Conservation (phyloP, 176 grass and related monocot genomes). For the Alloteropsis semialata region DNA sequence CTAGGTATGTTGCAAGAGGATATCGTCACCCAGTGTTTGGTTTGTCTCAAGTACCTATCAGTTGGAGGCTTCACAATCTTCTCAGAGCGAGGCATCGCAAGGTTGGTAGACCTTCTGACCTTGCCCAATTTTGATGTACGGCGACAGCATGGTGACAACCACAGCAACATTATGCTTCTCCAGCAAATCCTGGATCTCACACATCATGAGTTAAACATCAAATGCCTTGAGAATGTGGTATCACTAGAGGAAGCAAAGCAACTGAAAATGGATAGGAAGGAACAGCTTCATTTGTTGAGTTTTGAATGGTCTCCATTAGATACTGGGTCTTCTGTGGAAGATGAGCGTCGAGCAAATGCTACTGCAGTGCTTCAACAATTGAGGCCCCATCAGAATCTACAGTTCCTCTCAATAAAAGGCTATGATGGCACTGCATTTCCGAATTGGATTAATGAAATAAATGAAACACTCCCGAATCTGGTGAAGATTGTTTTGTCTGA, state of each 20-base stretch:
- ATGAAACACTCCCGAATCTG: neutral
- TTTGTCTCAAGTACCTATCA: neutral
- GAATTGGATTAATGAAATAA: neutral
- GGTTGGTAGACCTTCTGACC: neutral
- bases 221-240: neutral
- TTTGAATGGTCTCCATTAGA: neutral
- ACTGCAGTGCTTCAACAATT: neutral
- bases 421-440: neutral
- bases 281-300: neutral
- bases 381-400: neutral
- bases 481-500: neutral
- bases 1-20: neutral
- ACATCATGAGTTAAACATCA: neutral
- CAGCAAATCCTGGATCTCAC: neutral
- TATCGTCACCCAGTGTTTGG: neutral
- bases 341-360: neutral
- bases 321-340: neutral
- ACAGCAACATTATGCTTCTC: neutral
- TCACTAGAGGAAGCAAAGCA: neutral
- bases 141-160: neutral
- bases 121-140: neutral
- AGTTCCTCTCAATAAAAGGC: neutral
- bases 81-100: neutral
- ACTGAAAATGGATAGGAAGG: neutral
- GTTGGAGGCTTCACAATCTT: neutral